phyloP scores from a whole-genome alignment of 2,329 filamentous ascomycete species.

The Emergomyces orientalis region DNA sequence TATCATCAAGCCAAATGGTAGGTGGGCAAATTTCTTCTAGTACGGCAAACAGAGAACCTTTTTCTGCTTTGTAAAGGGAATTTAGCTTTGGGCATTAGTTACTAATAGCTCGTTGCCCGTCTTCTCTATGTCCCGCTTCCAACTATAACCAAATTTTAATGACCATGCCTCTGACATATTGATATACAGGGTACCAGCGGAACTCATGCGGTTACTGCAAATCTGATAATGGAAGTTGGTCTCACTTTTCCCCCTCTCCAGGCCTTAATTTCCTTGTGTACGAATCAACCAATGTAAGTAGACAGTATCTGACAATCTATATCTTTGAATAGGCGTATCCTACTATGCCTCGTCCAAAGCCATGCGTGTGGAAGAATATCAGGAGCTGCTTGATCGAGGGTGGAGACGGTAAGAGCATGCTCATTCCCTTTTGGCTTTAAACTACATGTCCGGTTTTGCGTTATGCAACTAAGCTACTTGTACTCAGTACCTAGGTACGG shows the following conservation, averaged over 20 bases:
- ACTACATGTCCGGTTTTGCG: slow-evolving; percentile 5
- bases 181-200: slow-evolving; percentile 36
- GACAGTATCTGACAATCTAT: neutral
- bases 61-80: neutral
- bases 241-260: slow-evolving; percentile 19
- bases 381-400: slow-evolving; percentile 39
- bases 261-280: neutral
- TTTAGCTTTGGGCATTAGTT: neutral
- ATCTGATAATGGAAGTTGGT: slow-evolving; percentile 38
- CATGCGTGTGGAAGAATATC: slow-evolving; percentile 40
- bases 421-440: slow-evolving; percentile 1
- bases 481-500: neutral
- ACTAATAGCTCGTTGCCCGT: neutral
- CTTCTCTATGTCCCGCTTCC: neutral
- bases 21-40: neutral
- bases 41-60: neutral
- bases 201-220: slow-evolving; percentile 43
- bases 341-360: slow-evolving; percentile 40
- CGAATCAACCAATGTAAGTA: neutral
- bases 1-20: slow-evolving; percentile 3
- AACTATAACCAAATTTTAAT: no score
- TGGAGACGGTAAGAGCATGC: slow-evolving; percentile 37
- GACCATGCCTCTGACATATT: neutral
- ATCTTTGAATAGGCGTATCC: slow-evolving; percentile 30
- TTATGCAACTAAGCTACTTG: neutral